Evolutionary conservation across 2,329 filamentous ascomycete genomes (phyloP).

Genomic region (Aquanectria penicillioides): DNA sequence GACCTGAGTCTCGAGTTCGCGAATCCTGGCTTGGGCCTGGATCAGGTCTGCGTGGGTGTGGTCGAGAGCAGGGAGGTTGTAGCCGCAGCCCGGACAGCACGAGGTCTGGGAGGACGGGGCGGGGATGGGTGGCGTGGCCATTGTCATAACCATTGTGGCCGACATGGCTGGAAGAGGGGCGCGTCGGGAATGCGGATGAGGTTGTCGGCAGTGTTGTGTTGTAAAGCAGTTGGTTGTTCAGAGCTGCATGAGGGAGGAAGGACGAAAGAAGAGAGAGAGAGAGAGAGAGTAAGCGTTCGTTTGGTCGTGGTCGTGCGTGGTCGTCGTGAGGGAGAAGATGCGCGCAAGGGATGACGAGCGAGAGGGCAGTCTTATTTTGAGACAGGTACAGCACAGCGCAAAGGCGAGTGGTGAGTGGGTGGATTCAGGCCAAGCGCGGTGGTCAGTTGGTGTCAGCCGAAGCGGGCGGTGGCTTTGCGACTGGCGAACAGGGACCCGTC

Average conservation of each 20-base stretch:
- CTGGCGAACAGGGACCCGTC: background rate
- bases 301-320: too few relatives aligned
- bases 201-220: background rate
- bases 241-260: background rate
- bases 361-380: constrained; percentile 11
- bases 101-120: constrained; percentile 39
- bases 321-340: too few relatives aligned
- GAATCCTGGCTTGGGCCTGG: constrained; percentile 68
- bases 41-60: constrained; percentile 56
- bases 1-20: constrained; percentile 77
- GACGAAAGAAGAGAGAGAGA: background rate
- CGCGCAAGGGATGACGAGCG: background rate
- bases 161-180: constrained; percentile 30
- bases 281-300: background rate
- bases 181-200: constrained; percentile 1
- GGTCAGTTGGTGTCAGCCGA: too few relatives aligned
- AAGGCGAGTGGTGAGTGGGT: too few relatives aligned
- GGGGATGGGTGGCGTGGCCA: constrained; percentile 43
- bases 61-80: constrained; percentile 48
- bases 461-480: constrained; percentile 15
- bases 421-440: constrained; percentile 8
- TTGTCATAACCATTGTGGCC: constrained; percentile 49
- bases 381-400: background rate
- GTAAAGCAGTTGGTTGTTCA: background rate
- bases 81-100: constrained; percentile 64